Evolutionary conservation across 768 basidiomycete species (phyloP).

Genomic region (Chalciporus chontae): DNA sequence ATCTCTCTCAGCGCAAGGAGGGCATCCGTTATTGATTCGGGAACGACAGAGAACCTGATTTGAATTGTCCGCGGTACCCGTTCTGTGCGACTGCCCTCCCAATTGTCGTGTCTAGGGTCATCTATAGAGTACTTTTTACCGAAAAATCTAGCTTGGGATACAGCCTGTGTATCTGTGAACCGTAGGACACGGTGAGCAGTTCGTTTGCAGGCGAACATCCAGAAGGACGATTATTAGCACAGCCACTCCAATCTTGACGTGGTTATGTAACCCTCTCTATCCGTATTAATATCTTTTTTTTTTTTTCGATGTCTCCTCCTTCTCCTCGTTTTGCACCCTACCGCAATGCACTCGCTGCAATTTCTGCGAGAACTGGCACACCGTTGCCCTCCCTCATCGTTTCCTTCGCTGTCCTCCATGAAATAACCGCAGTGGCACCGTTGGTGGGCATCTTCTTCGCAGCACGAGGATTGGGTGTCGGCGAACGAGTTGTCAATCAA

Average conservation of each 20-base stretch:
- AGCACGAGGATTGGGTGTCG: constrained; percentile 63
- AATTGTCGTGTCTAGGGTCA: constrained; percentile 18
- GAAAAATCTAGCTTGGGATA: constrained; percentile 1
- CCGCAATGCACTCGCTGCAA: constrained; percentile 49
- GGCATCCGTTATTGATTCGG: constrained; percentile 47
- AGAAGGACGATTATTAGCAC: constrained; percentile 3
- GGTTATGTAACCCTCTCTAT: constrained; percentile 20
- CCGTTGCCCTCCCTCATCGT: constrained; percentile 72
- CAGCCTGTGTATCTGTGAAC: not conserved
- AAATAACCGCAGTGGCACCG: constrained; percentile 77
- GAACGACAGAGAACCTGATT: constrained; percentile 39
- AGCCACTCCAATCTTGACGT: constrained; percentile 7
- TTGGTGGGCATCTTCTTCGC: constrained; percentile 71
- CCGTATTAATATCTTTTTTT: too few relatives aligned
- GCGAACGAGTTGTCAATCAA: constrained; percentile 55
- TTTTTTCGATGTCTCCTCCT: constrained; percentile 17
- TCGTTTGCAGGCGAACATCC: constrained; percentile 18
- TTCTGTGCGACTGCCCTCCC: constrained; percentile 6
- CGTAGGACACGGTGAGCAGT: too few relatives aligned
- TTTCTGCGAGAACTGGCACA: constrained; percentile 69
- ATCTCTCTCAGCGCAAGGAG: constrained; percentile 50
- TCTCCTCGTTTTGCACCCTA: constrained; percentile 42
- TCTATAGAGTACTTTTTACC: constrained; percentile 22
- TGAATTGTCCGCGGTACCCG: constrained; percentile 29
- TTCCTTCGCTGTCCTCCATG: constrained; percentile 83